These are phyloP conservation scores for Echeveria elegans DNA, from an alignment of 164 flowering plant genomes.

Conservation along the genomic window DNA sequence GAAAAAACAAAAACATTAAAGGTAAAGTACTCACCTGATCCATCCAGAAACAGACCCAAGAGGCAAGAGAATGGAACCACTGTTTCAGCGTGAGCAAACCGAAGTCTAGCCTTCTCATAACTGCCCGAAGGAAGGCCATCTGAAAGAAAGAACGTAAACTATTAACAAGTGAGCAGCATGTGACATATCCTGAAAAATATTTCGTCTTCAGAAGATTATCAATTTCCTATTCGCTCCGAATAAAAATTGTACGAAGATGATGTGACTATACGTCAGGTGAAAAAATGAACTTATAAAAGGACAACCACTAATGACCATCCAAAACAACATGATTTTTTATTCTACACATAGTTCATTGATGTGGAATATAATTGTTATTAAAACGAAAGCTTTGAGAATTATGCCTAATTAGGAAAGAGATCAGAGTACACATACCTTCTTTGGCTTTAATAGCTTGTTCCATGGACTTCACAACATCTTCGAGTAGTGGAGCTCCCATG, in stretches of 20 bases:
- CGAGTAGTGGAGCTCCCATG: slow-evolving; percentile 87
- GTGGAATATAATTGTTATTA: no score
- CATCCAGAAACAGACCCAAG: slow-evolving; percentile 84
- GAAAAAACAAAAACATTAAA: background rate
- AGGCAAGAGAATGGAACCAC: slow-evolving; percentile 91
- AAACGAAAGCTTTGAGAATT: background rate
- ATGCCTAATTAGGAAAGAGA: background rate
- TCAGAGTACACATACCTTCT: slow-evolving; percentile 44
- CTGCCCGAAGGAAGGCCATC: slow-evolving; percentile 60
- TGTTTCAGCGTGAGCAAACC: slow-evolving; percentile 98
- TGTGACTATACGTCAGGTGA: no score
- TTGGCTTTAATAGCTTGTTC: slow-evolving; percentile 71
- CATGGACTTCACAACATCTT: slow-evolving; percentile 81
- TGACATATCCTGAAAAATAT: no score
- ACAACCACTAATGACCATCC: no score
- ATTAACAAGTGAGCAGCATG: background rate
- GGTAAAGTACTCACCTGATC: slow-evolving; percentile 41
- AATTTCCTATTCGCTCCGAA: no score
- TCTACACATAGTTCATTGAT: no score
- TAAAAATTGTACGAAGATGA: no score
- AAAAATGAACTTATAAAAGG: no score
- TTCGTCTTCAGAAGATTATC: no score
- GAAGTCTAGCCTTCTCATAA: slow-evolving; percentile 83
- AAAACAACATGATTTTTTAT: no score
- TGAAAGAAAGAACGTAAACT: slow-evolving; percentile 13